These are phyloP conservation scores for Salix brachista DNA, from an alignment of 345 rosid genomes.

Conservation along the genomic window DNA sequence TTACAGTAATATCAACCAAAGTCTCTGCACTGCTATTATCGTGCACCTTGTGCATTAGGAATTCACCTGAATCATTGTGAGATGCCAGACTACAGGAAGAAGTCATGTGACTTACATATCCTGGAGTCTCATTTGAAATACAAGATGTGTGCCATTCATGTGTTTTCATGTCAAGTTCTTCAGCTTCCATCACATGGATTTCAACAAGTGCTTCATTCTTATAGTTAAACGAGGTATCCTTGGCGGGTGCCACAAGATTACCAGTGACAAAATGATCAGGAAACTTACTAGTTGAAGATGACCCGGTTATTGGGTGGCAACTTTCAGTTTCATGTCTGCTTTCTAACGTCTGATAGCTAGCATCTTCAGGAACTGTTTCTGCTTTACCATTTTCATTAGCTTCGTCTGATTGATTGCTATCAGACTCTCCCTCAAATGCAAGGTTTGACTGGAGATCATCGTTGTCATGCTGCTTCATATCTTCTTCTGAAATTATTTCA, in stretches of 20 bases:
- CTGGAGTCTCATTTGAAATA: not conserved
- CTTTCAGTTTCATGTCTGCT: not conserved
- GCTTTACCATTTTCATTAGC: not conserved
- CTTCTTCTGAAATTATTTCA: conserved; percentile 1
- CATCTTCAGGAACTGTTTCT: not conserved
- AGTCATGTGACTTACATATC: conserved; percentile 5
- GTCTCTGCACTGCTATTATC: not conserved
- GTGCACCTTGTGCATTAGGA: not conserved
- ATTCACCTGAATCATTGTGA: not conserved
- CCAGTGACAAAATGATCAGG: not conserved
- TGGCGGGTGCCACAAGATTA: not conserved
- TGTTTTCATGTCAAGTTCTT: not conserved
- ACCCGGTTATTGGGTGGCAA: not conserved
- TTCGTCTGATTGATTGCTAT: not conserved
- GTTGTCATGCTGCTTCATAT: not conserved
- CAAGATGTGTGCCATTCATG: not conserved
- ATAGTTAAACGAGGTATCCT: not conserved
- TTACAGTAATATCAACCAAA: conserved; percentile 5
- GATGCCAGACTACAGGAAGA: not conserved
- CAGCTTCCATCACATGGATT: not conserved
- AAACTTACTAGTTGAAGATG: not conserved
- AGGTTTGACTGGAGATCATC: not conserved
- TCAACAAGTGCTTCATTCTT: not conserved
- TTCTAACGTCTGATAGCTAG: not conserved
- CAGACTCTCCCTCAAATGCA: not conserved